A percentile compares a stretch with the other conserved stretches of the same genome.
Conservation (phyloP, 2,329 filamentous ascomycete species). For the Apiospora arundinis region DNA sequence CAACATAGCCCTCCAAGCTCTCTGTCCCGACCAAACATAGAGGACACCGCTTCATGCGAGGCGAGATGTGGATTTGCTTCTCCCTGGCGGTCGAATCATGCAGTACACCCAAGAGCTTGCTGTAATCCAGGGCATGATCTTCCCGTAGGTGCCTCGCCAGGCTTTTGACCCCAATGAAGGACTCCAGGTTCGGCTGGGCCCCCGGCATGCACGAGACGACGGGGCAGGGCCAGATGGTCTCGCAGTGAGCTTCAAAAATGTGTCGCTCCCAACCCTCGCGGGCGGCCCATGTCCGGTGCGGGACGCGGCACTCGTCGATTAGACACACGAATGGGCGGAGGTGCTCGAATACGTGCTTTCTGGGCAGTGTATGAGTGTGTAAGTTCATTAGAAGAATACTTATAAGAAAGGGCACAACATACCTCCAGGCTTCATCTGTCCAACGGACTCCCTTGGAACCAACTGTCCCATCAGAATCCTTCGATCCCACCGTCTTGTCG, state of each 20-base stretch:
- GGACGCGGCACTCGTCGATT: neutral
- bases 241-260: neutral
- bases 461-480: too few species aligned
- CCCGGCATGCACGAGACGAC: neutral
- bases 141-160: neutral
- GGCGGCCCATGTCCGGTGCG: neutral
- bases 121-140: neutral
- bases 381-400: neutral
- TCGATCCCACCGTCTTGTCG: too few species aligned
- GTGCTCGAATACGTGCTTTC: neutral
- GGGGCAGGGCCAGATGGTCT: neutral
- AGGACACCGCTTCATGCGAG: neutral
- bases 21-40: neutral
- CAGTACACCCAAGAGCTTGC: neutral
- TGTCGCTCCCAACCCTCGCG: constrained; percentile 18
- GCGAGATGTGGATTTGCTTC: neutral
- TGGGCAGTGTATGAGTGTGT: neutral
- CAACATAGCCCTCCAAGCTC: neutral
- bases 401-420: too few species aligned
- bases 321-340: neutral
- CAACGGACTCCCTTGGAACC: too few species aligned
- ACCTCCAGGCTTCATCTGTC: too few species aligned
- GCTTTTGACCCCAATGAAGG: neutral
- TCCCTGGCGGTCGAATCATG: neutral
- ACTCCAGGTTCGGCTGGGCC: neutral